phyloP scores from a whole-genome alignment of 208 protist genomes.

The Plasmodiophora brassicae region DNA sequence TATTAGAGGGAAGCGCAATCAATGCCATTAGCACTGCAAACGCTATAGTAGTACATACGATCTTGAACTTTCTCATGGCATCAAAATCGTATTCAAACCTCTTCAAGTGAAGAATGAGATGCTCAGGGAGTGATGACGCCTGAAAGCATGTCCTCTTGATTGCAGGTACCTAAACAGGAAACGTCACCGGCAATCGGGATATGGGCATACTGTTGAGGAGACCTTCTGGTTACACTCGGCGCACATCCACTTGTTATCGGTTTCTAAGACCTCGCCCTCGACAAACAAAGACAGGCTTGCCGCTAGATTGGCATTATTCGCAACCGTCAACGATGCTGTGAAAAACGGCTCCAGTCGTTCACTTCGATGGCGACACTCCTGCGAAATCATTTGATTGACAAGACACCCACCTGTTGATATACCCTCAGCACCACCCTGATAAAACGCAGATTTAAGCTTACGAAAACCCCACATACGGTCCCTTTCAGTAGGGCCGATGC shows the following conservation, averaged over 20 bases:
- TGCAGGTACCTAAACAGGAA: neutral
- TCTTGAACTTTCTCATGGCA: neutral
- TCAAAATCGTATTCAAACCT: neutral
- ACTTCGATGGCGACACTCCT: neutral
- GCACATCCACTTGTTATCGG: neutral
- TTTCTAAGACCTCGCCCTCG: neutral
- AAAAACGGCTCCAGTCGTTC: neutral
- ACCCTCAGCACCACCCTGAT: too few relatives aligned
- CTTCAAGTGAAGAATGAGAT: neutral
- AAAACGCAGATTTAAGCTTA: too few relatives aligned
- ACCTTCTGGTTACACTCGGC: neutral
- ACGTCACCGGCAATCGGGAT: neutral
- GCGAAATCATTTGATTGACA: neutral
- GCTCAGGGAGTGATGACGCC: neutral
- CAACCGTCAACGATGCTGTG: neutral
- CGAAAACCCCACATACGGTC: neutral
- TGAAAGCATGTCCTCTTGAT: neutral
- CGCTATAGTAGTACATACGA: neutral
- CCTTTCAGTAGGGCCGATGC: neutral
- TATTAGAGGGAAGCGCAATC: neutral
- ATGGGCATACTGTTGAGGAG: neutral
- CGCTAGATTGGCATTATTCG: neutral
- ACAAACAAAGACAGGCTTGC: neutral
- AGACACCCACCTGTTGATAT: neutral
- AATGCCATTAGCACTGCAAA: neutral